Conservation (phyloP, 2,329 filamentous ascomycete species). For the Venturia asperata region DNA sequence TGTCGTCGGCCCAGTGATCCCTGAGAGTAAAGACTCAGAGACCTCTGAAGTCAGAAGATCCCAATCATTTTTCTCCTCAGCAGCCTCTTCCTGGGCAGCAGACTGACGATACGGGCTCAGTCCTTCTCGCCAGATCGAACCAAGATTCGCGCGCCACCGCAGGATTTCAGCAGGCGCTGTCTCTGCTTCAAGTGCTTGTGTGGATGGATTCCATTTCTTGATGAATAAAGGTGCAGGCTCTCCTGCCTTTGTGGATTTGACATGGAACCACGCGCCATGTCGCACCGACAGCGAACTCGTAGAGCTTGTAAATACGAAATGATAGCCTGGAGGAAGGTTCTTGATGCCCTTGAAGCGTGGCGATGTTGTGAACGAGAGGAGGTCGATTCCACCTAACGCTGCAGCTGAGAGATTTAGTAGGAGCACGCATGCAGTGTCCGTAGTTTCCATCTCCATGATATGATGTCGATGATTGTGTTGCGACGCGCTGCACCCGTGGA, state of each 20-base stretch:
- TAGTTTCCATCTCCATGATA: slow-evolving; percentile 16
- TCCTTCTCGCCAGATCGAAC: slow-evolving; percentile 48
- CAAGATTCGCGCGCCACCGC: slow-evolving; percentile 49
- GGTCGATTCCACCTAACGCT: slow-evolving; percentile 48
- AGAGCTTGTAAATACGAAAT: slow-evolving; percentile 55
- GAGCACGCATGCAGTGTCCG: slow-evolving; percentile 25
- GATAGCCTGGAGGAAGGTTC: slow-evolving; percentile 50
- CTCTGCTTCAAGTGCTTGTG: slow-evolving; percentile 41
- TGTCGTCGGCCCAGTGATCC: slow-evolving; percentile 39
- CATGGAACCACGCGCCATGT: slow-evolving; percentile 55
- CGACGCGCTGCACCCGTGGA: not conserved
- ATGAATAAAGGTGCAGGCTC: slow-evolving; percentile 38
- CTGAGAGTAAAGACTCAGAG: slow-evolving; percentile 41
- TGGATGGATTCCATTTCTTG: slow-evolving; percentile 48
- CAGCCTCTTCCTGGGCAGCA: slow-evolving; percentile 27
- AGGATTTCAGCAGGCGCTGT: slow-evolving; percentile 38
- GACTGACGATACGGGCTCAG: slow-evolving; percentile 43
- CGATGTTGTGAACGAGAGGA: slow-evolving; percentile 56
- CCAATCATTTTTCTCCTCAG: slow-evolving; percentile 48
- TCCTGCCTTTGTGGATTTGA: slow-evolving; percentile 28
- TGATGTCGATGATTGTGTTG: not conserved
- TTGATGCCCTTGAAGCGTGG: slow-evolving; percentile 55
- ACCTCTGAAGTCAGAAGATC: slow-evolving; percentile 45
- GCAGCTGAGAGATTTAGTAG: slow-evolving; percentile 40
- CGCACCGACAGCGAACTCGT: slow-evolving; percentile 53